Evolutionary conservation across 169 alveolate species (phyloP).

Genomic region (Plasmodium chabaudi): DNA sequence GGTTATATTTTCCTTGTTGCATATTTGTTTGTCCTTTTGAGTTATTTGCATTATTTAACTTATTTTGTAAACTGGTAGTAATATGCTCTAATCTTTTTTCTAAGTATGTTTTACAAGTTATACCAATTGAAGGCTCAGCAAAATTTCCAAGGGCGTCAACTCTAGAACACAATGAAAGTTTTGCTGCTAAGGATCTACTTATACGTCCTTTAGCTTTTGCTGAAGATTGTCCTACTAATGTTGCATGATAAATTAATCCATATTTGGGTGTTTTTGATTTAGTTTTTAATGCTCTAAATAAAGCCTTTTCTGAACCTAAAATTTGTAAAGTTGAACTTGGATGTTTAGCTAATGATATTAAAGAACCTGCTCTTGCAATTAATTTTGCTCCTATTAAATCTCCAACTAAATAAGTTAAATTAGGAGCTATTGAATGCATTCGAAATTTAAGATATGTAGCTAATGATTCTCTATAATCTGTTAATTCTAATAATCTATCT

Average conservation of each 20-base stretch:
- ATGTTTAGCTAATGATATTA: conserved; percentile 98
- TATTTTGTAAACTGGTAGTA: conserved; percentile 42
- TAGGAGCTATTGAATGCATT: conserved; percentile 99
- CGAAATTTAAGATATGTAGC: conserved; percentile 96
- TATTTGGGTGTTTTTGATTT: conserved; percentile 99
- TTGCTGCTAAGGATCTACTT: conserved; percentile 98
- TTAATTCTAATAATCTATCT: conserved; percentile 95
- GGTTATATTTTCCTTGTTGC: conserved; percentile 56
- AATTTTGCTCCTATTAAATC: conserved; percentile 99
- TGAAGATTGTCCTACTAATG: conserved; percentile 98
- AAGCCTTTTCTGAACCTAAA: conserved; percentile 99
- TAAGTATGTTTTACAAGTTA: conserved; percentile 91
- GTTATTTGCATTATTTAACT: conserved; percentile 18
- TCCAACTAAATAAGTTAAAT: conserved; percentile 98
- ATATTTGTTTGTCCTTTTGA: conserved; percentile 18
- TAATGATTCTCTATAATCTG: conserved; percentile 94
- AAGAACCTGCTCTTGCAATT: conserved; percentile 99
- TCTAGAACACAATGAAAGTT: conserved; percentile 98
- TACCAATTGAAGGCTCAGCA: conserved; percentile 95
- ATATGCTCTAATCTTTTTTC: conserved; percentile 91
- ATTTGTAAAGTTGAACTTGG: conserved; percentile 99
- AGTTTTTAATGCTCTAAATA: conserved; percentile 99
- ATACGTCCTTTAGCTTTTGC: conserved; percentile 98
- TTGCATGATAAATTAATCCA: conserved; percentile 99
- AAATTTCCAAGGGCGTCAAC: conserved; percentile 98